Evolutionary conservation across 2,329 filamentous ascomycete species (phyloP).

Genomic region (Xylariaceae sp.): DNA sequence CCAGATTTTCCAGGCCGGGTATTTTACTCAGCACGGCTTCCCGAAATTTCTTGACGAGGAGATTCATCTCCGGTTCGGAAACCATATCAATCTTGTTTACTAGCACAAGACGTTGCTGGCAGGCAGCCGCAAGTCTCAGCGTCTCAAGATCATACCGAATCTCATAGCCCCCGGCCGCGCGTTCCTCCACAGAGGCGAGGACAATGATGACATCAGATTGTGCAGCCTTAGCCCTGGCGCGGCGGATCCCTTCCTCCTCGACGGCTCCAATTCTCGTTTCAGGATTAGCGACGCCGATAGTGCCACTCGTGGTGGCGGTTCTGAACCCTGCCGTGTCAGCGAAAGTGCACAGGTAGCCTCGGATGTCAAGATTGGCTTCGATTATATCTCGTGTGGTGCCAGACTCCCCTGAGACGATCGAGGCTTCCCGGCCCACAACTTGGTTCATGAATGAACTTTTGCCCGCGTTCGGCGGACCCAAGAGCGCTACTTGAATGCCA

Average conservation of each 20-base stretch:
- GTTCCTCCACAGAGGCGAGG: constrained; percentile 67
- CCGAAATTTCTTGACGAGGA: constrained; percentile 41
- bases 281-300: constrained; percentile 14
- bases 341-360: constrained; percentile 87
- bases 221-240: constrained; percentile 74
- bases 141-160: constrained; percentile 56
- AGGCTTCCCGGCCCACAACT: constrained; percentile 86
- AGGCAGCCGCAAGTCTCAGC: constrained; percentile 47
- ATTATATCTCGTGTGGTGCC: constrained; percentile 93
- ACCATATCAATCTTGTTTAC: constrained; percentile 61
- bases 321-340: constrained; percentile 92
- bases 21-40: constrained; percentile 37
- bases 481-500: constrained; percentile 79
- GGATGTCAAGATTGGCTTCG: constrained; percentile 83
- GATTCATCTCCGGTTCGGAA: constrained; percentile 32
- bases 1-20: constrained; percentile 37
- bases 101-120: constrained; percentile 49
- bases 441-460: constrained; percentile 92
- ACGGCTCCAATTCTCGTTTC: constrained; percentile 59
- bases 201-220: constrained; percentile 84
- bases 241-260: constrained; percentile 84
- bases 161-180: constrained; percentile 32
- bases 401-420: constrained; percentile 88
- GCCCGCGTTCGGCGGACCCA: constrained; percentile 89
- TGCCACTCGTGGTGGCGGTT: constrained; percentile 34